These are phyloP conservation scores for Aspergillus avenaceus DNA, from an alignment of 495 filamentous ascomycete species.

Conservation along the genomic window DNA sequence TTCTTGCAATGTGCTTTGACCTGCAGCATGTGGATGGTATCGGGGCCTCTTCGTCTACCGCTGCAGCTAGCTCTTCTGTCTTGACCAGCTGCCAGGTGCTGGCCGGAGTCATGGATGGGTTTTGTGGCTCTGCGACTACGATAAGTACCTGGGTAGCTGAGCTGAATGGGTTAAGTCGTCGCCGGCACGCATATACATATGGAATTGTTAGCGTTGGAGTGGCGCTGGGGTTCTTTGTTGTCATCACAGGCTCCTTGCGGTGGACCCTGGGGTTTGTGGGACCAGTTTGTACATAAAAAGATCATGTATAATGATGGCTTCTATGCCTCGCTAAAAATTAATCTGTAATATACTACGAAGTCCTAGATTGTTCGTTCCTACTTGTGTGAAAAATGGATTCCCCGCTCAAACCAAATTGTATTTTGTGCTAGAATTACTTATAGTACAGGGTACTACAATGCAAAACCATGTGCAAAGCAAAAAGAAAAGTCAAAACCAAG, in stretches of 20 bases:
- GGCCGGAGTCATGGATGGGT: constrained; percentile 83
- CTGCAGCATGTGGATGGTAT: constrained; percentile 55
- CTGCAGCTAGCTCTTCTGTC: neutral
- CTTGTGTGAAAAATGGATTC: neutral
- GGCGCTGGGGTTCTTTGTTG: constrained; percentile 62
- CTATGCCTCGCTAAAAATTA: too few relatives aligned
- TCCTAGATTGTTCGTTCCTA: too few relatives aligned
- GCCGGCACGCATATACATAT: constrained; percentile 72
- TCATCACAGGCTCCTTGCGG: constrained; percentile 73
- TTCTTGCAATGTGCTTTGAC: constrained; percentile 66
- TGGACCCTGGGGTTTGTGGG: constrained; percentile 66
- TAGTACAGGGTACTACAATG: constrained; percentile 41
- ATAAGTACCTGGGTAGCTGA: constrained; percentile 91
- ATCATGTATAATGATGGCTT: neutral
- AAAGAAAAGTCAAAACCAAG: constrained; percentile 14
- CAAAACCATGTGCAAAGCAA: constrained; percentile 30
- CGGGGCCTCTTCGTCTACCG: constrained; percentile 17
- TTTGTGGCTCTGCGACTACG: constrained; percentile 86
- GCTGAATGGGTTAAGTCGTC: constrained; percentile 57
- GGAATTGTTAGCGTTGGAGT: constrained; percentile 60
- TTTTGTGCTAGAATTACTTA: constrained; percentile 41
- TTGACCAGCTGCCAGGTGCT: constrained; percentile 71
- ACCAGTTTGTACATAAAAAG: constrained; percentile 41
- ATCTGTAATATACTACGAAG: neutral
- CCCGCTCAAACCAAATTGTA: constrained; percentile 33